Evolutionary conservation across 2,329 filamentous ascomycete genomes (phyloP).

Genomic region (Aspergillus fumigatus): DNA sequence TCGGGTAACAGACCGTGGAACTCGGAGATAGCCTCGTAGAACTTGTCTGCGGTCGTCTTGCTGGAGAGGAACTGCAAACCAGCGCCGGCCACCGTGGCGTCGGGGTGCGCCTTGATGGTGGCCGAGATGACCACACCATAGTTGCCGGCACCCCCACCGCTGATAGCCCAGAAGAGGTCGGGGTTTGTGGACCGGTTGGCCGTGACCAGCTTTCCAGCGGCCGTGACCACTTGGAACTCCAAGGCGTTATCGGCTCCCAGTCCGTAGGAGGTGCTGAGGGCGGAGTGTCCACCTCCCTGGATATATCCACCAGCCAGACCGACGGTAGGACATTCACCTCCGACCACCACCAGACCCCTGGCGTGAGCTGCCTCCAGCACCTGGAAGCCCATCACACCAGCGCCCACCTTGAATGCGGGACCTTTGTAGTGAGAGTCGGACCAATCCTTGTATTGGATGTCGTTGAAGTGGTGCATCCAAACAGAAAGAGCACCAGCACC

Average conservation of each 20-base stretch:
- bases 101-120: constrained; percentile 49
- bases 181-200: constrained; percentile 47
- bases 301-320: constrained; percentile 57
- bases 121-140: constrained; percentile 56
- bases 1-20: constrained; percentile 48
- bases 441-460: constrained; percentile 31
- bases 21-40: constrained; percentile 48
- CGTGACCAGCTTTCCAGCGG: constrained; percentile 44
- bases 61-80: constrained; percentile 39
- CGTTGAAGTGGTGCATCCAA: constrained; percentile 31
- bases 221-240: constrained; percentile 52
- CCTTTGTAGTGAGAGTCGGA: constrained; percentile 45
- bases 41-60: constrained; percentile 40
- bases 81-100: constrained; percentile 42
- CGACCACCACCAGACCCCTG: constrained; percentile 49
- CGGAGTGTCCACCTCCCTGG: constrained; percentile 58
- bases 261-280: constrained; percentile 51
- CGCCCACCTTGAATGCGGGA: constrained; percentile 49
- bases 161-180: constrained; percentile 60
- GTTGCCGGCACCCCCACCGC: constrained; percentile 57
- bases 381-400: constrained; percentile 51
- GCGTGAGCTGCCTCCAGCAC: constrained; percentile 46
- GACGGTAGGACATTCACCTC: constrained; percentile 53
- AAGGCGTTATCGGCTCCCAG: constrained; percentile 58
- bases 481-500: constrained; percentile 49